Evolutionary conservation across 1,139 yeast genomes (phyloP).

Genomic region (Entelexis paramagnoliae): DNA sequence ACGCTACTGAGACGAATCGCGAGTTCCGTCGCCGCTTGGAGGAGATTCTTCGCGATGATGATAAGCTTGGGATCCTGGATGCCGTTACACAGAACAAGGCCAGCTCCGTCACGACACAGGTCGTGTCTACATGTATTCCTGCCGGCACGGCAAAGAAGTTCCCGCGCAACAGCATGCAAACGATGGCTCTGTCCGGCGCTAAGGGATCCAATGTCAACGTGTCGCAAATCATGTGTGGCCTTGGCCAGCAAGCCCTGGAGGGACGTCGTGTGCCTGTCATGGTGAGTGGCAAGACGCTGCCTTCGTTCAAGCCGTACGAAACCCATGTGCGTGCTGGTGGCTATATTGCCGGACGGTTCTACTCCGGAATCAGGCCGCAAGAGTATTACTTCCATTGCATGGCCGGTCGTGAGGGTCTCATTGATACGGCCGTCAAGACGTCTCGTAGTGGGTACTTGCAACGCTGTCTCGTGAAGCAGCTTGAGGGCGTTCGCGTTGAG

Average conservation of each 20-base stretch:
- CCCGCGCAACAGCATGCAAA: slow-evolving; percentile 96
- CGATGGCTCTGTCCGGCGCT: slow-evolving; percentile 98
- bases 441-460: slow-evolving; percentile 97
- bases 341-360: slow-evolving; percentile 91
- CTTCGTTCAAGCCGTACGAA: slow-evolving; percentile 92
- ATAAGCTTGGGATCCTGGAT: slow-evolving; percentile 85
- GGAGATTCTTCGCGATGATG: slow-evolving; percentile 89
- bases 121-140: slow-evolving; percentile 90
- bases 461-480: slow-evolving; percentile 94
- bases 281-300: slow-evolving; percentile 97
- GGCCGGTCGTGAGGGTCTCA: slow-evolving; percentile 99
- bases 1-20: slow-evolving; percentile 49
- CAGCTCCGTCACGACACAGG: slow-evolving; percentile 81
- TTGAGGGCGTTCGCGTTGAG: slow-evolving; percentile 91
- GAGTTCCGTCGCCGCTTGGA: slow-evolving; percentile 82
- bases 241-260: slow-evolving; percentile 98
- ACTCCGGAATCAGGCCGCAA: slow-evolving; percentile 97
- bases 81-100: slow-evolving; percentile 94
- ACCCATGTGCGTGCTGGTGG: slow-evolving; percentile 99
- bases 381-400: slow-evolving; percentile 99
- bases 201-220: slow-evolving; percentile 98
- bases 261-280: slow-evolving; percentile 99
- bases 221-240: slow-evolving; percentile 97
- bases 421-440: slow-evolving; percentile 98
- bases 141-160: slow-evolving; percentile 91